Percentiles rank a stretch among this genome's conserved stretches.
Evolutionary conservation across 2,329 filamentous ascomycete species (phyloP).

Genomic region (Nothopassalora personata): DNA sequence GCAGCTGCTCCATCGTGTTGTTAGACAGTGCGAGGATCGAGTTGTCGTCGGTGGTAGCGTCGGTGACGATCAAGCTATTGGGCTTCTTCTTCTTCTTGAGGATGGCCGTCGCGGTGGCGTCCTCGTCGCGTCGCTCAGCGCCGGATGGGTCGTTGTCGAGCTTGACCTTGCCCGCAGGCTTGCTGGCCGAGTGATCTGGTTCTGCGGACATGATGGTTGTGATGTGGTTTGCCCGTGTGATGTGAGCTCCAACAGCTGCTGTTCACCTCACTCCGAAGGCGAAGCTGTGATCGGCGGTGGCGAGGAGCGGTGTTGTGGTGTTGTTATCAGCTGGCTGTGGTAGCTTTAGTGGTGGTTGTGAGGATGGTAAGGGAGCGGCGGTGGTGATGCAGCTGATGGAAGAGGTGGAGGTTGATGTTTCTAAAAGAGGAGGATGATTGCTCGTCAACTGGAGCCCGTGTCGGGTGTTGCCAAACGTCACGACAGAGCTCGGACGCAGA

Average conservation of each 20-base stretch:
- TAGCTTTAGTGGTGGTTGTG: neutral
- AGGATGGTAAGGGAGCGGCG: neutral
- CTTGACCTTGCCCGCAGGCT: constrained; percentile 43
- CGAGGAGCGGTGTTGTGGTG: neutral
- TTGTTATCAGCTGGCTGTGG: neutral
- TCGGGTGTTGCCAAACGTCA: neutral
- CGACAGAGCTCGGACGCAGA: neutral
- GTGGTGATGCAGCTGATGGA: neutral
- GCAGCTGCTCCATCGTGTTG: constrained; percentile 96
- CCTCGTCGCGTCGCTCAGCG: constrained; percentile 55
- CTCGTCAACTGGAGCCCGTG: neutral
- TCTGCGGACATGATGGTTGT: constrained; percentile 45
- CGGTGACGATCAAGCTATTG: constrained; percentile 97
- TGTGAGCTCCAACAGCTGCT: neutral
- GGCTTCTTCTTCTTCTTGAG: constrained; percentile 99
- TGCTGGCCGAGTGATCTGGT: constrained; percentile 40
- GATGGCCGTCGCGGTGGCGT: constrained; percentile 91
- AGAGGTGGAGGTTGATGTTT: neutral
- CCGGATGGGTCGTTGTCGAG: constrained; percentile 32
- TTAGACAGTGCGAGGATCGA: constrained; percentile 97
- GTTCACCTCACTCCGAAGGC: neutral
- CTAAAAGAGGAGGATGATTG: neutral
- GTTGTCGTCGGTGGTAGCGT: constrained; percentile 99
- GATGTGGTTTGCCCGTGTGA: neutral
- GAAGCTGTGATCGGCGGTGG: neutral